Conservation (phyloP, 352 stramenopile genomes). For the Phytopythium montanum region DNA sequence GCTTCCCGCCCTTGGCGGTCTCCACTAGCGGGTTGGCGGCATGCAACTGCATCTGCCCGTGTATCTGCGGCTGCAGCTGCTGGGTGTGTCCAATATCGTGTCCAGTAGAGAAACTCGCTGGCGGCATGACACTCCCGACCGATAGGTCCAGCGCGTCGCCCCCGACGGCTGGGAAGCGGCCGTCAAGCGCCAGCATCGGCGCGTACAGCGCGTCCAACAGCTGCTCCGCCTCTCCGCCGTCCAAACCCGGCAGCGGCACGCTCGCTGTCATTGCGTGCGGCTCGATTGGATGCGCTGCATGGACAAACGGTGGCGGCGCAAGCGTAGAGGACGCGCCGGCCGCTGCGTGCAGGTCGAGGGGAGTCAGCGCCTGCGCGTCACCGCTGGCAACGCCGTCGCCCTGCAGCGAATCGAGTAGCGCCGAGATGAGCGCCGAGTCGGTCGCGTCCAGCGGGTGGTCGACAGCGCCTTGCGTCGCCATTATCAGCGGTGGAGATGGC, state of each 20-base stretch:
- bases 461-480: background rate
- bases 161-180: slow-evolving; percentile 6
- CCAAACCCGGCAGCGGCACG: slow-evolving; percentile 6
- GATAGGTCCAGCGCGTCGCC: background rate
- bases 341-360: background rate
- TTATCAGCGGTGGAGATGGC: background rate
- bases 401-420: slow-evolving; percentile 1
- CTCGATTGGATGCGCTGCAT: background rate
- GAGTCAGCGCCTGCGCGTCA: background rate
- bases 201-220: slow-evolving; percentile 23
- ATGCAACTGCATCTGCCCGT: background rate
- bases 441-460: background rate
- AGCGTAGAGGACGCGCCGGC: background rate
- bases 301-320: background rate
- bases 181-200: slow-evolving; percentile 22
- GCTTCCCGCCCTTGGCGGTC: background rate
- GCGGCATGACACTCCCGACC: background rate
- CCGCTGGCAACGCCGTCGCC: background rate
- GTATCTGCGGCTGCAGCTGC: background rate
- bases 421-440: slow-evolving; percentile 3
- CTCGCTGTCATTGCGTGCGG: background rate
- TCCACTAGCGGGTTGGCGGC: background rate
- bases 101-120: background rate
- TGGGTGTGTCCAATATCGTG: background rate
- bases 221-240: slow-evolving; percentile 16